phyloP scores from a whole-genome alignment of 2,329 filamentous ascomycete species.

The Camillea tinctor region DNA sequence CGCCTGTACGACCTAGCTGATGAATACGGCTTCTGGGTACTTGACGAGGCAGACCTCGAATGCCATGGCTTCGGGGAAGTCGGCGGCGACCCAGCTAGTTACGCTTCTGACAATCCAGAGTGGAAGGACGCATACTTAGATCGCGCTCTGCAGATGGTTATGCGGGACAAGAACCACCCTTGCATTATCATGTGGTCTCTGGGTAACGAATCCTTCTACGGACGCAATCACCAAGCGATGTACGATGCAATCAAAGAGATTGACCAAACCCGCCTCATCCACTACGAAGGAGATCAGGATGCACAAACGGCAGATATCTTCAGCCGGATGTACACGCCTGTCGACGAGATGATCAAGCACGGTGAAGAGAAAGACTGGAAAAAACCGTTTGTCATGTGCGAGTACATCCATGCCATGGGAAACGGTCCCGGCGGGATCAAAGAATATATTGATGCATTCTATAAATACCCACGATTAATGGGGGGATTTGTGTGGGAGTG shows the following conservation, averaged over 20 bases:
- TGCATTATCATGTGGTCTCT: slow-evolving; percentile 70
- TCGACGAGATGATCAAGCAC: slow-evolving; percentile 43
- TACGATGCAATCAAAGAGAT: slow-evolving; percentile 58
- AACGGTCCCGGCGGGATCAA: slow-evolving; percentile 67
- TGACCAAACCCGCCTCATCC: slow-evolving; percentile 58
- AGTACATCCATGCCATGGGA: slow-evolving; percentile 65
- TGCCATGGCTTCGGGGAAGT: slow-evolving; percentile 50
- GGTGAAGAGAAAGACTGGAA: slow-evolving; percentile 43
- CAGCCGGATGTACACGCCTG: slow-evolving; percentile 62
- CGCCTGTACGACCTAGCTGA: slow-evolving; percentile 61
- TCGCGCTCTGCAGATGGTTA: slow-evolving; percentile 61
- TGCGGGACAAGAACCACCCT: slow-evolving; percentile 59
- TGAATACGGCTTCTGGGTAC: slow-evolving; percentile 62
- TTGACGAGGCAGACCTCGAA: slow-evolving; percentile 57
- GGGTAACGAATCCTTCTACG: slow-evolving; percentile 71
- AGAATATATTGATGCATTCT: slow-evolving; percentile 67
- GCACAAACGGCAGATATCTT: slow-evolving; percentile 62
- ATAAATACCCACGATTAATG: slow-evolving; percentile 56
- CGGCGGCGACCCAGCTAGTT: slow-evolving; percentile 44
- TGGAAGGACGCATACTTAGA: slow-evolving; percentile 68
- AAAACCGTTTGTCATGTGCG: slow-evolving; percentile 58
- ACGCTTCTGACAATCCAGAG: slow-evolving; percentile 57
- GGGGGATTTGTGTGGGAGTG: slow-evolving; percentile 68
- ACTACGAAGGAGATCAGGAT: slow-evolving; percentile 63
- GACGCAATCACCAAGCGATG: slow-evolving; percentile 66